Evolutionary conservation across 2,329 filamentous ascomycete genomes (phyloP).

Genomic region (Aspergillus pseudoglaucus): DNA sequence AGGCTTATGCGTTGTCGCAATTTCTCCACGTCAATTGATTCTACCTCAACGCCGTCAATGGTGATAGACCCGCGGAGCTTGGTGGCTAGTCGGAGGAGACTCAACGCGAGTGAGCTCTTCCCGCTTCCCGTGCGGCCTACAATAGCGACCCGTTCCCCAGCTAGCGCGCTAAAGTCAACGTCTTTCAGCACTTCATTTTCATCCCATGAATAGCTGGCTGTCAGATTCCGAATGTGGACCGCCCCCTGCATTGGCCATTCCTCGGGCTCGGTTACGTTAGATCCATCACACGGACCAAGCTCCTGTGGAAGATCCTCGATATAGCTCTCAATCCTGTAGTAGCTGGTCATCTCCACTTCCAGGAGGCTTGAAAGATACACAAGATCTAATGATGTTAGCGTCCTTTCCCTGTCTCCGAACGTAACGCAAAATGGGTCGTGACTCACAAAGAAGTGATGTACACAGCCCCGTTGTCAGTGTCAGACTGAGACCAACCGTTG

Average conservation of each 20-base stretch:
- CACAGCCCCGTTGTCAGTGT: constrained; percentile 7
- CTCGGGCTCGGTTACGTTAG: constrained; percentile 45
- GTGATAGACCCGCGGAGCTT: constrained; percentile 56
- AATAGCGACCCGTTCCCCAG: constrained; percentile 62
- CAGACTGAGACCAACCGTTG: constrained; percentile 8
- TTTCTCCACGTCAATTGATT: constrained; percentile 60
- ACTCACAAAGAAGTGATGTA: constrained; percentile 7
- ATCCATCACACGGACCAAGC: constrained; percentile 16
- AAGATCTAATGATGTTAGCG: constrained; percentile 1
- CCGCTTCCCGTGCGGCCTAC: constrained; percentile 68
- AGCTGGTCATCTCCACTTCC: constrained; percentile 68
- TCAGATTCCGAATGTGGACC: constrained; percentile 62
- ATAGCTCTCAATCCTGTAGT: constrained; percentile 67
- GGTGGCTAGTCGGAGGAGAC: constrained; percentile 68
- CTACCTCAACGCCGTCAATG: constrained; percentile 67
- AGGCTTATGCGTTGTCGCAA: constrained; percentile 65
- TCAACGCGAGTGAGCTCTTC: constrained; percentile 66
- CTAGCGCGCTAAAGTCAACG: constrained; percentile 56
- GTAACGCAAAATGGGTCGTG: too few species aligned
- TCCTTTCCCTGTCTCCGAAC: neutral
- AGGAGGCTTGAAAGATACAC: constrained; percentile 25
- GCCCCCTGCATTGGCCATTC: constrained; percentile 66
- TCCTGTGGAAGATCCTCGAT: constrained; percentile 58
- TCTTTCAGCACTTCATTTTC: constrained; percentile 62
- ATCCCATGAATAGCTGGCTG: constrained; percentile 62